Conservation (phyloP, 345 rosid genomes). For the Populus deltoides region DNA sequence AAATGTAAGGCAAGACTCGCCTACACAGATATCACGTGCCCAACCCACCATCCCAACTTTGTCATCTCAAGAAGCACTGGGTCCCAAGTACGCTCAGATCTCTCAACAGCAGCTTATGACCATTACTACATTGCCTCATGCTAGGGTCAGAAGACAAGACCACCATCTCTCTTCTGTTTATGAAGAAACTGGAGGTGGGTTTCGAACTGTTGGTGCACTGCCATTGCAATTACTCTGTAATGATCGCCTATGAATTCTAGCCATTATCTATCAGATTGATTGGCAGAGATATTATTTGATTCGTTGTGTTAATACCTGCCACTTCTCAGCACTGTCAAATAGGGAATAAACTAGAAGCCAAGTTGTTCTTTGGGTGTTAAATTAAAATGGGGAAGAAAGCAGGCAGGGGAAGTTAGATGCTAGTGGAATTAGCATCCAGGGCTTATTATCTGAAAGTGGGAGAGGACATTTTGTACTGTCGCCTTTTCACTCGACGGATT, state of each 20-base stretch:
- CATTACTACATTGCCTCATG: slow-evolving; percentile 34
- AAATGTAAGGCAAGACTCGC: slow-evolving; percentile 40
- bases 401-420: background rate
- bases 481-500: background rate
- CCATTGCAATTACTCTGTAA: slow-evolving; percentile 65
- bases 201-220: slow-evolving; percentile 37
- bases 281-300: slow-evolving; percentile 16
- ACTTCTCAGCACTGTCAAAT: background rate
- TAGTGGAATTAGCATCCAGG: background rate
- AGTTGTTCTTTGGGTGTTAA: background rate
- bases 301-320: slow-evolving; percentile 6
- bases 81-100: slow-evolving; percentile 32
- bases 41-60: slow-evolving; percentile 26
- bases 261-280: background rate
- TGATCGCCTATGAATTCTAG: slow-evolving; percentile 30
- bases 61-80: slow-evolving; percentile 22
- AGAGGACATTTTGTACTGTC: background rate
- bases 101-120: slow-evolving; percentile 38
- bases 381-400: background rate
- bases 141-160: slow-evolving; percentile 47
- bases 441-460: no score
- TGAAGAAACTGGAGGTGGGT: slow-evolving; percentile 37
- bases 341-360: background rate
- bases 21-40: slow-evolving; percentile 24
- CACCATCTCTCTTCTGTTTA: slow-evolving; percentile 39